A percentile compares a stretch with the other conserved stretches of the same genome.
phyloP scores from a whole-genome alignment of 148 eudicot genomes.

The Rhododendron williamsianum region DNA sequence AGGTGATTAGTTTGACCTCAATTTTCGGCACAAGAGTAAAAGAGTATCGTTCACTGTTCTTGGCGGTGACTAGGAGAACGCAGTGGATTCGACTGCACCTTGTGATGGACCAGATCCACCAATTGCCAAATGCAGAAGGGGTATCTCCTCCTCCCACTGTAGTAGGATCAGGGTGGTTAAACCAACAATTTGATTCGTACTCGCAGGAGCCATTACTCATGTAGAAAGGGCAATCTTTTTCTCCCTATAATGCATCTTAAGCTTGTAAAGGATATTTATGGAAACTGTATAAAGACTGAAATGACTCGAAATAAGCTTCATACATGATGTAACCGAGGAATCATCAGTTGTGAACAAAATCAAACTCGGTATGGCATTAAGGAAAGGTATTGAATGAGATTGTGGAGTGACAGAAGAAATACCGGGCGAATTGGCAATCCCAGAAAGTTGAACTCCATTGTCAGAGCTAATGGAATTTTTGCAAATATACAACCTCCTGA shows the following conservation, averaged over 20 bases:
- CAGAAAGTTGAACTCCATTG: conserved; percentile 51
- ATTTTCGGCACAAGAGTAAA: background rate
- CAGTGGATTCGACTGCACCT: conserved; percentile 29
- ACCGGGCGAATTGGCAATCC: conserved; percentile 79
- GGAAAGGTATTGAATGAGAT: background rate
- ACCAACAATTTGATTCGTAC: conserved; percentile 59
- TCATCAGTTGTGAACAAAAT: background rate
- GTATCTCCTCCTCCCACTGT: conserved; percentile 37
- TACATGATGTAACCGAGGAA: background rate
- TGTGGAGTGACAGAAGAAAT: conserved; percentile 7
- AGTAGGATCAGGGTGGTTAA: conserved; percentile 71
- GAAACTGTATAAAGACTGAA: background rate
- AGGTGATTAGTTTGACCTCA: background rate
- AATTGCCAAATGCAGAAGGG: conserved; percentile 34
- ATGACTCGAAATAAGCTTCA: background rate
- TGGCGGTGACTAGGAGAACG: conserved; percentile 14
- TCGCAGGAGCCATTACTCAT: conserved; percentile 85
- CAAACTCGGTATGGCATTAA: background rate
- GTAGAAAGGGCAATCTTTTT: conserved; percentile 66
- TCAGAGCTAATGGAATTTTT: conserved; percentile 22
- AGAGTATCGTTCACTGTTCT: conserved; percentile 37
- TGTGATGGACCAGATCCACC: conserved; percentile 37
- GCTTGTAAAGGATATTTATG: background rate
- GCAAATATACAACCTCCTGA: conserved; percentile 71
- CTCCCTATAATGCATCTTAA: conserved; percentile 39